These are phyloP conservation scores for Zygosaccharomyces bailii DNA, from an alignment of 805 yeast species.

Conservation along the genomic window DNA sequence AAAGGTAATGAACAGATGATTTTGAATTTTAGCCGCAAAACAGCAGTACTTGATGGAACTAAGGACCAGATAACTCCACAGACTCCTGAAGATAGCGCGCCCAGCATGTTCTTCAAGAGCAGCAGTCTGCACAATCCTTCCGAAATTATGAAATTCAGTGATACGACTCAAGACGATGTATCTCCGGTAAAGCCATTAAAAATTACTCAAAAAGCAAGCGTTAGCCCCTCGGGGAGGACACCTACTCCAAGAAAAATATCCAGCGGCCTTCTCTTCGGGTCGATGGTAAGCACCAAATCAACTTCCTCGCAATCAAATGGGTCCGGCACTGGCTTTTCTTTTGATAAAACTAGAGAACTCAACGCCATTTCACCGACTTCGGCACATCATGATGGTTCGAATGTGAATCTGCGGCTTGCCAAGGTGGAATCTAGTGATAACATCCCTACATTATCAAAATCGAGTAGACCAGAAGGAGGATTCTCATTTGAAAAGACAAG, in stretches of 20 bases:
- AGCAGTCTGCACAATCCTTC: conserved; percentile 3
- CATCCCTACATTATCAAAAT: not conserved
- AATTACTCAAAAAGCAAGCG: conserved; percentile 52
- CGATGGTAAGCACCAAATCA: conserved; percentile 16
- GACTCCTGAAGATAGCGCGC: conserved; percentile 4
- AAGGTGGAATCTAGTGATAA: not conserved
- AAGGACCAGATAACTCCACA: conserved; percentile 1
- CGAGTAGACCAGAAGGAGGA: not conserved
- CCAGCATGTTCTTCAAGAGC: not conserved
- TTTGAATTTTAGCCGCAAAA: not conserved
- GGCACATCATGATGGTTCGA: not conserved
- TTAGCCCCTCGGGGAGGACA: conserved; percentile 19
- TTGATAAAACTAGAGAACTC: conserved; percentile 2
- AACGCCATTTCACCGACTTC: conserved; percentile 1
- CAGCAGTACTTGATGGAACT: not conserved
- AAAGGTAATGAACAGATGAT: conserved; percentile 8
- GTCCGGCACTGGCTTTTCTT: not conserved
- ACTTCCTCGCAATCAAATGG: conserved; percentile 6
- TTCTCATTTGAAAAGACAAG: not conserved
- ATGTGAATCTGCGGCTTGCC: not conserved
- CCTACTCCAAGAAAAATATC: conserved; percentile 14
- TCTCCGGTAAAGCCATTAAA: conserved; percentile 66
- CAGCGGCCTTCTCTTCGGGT: conserved; percentile 12
- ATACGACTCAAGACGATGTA: conserved; percentile 14
- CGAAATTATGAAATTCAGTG: conserved; percentile 5